phyloP scores from a whole-genome alignment of 306 rosid species.

The Luffa acutangula region DNA sequence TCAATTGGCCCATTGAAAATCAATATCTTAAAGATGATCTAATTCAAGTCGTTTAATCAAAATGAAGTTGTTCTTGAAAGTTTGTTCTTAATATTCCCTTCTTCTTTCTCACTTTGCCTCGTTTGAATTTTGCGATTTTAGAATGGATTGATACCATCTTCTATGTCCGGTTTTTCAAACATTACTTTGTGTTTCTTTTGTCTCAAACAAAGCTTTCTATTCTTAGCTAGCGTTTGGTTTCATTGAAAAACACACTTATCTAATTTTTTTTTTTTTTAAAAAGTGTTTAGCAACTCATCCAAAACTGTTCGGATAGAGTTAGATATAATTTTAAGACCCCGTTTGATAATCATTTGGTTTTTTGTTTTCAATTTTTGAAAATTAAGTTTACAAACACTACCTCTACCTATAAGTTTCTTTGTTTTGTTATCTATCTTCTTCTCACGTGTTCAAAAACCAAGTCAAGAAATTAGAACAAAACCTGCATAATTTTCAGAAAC shows the following conservation, averaged over 20 bases:
- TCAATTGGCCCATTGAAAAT: not conserved
- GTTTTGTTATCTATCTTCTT: too few species aligned
- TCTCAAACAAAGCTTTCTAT: not conserved
- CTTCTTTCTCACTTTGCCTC: not conserved
- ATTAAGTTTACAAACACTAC: too few species aligned
- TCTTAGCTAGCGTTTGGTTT: not conserved
- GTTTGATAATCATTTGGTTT: too few species aligned
- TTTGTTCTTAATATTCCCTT: not conserved
- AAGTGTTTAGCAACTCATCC: not conserved
- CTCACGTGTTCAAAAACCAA: too few species aligned
- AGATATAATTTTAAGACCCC: too few species aligned
- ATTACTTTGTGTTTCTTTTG: not conserved
- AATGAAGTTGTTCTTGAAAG: conserved; percentile 5
- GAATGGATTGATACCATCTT: conserved; percentile 1
- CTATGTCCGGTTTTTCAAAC: not conserved
- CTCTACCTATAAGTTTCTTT: too few species aligned
- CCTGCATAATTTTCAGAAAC: too few species aligned
- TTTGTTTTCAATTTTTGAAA: too few species aligned
- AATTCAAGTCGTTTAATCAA: not conserved
- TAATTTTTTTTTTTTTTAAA: not conserved
- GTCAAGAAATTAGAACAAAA: too few species aligned
- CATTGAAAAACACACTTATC: not conserved
- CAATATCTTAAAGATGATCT: not conserved
- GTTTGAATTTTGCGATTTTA: not conserved
- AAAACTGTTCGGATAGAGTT: too few species aligned